Evolutionary conservation across 768 basidiomycete genomes (phyloP).

Genomic region (Roridomyces roridus): DNA sequence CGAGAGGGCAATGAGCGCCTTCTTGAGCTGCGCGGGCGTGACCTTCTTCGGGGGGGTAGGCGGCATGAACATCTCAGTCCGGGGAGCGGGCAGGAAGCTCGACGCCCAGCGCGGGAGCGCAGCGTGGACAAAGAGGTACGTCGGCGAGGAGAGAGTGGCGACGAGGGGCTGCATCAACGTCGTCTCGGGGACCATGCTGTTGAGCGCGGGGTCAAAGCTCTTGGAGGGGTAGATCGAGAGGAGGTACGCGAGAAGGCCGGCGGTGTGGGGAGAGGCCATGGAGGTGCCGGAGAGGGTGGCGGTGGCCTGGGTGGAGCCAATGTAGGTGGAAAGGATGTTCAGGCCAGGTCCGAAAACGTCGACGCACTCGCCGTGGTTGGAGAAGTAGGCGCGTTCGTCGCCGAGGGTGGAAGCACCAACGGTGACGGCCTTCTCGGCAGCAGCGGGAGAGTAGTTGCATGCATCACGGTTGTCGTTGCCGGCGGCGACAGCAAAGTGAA

Average conservation of each 20-base stretch:
- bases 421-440: constrained; percentile 87
- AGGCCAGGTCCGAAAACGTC: constrained; percentile 93
- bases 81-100: constrained; percentile 60
- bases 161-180: constrained; percentile 26
- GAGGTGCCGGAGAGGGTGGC: constrained; percentile 89
- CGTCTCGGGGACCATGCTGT: constrained; percentile 40
- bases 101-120: constrained; percentile 65
- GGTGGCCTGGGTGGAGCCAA: constrained; percentile 60
- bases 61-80: no score
- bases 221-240: constrained; percentile 83
- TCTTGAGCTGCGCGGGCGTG: constrained; percentile 78
- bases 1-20: constrained; percentile 68
- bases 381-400: constrained; percentile 89
- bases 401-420: constrained; percentile 89
- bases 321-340: constrained; percentile 92
- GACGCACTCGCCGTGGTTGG: constrained; percentile 90
- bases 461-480: constrained; percentile 90
- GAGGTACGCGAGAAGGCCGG: constrained; percentile 90
- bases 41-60: no score
- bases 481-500: constrained; percentile 98
- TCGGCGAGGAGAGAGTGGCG: constrained; percentile 40
- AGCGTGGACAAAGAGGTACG: constrained; percentile 62
- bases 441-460: constrained; percentile 92
- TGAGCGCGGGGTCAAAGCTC: constrained; percentile 62
- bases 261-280: constrained; percentile 94